Evolutionary conservation across 108 stramenopile species (phyloP).

Genomic region (Nannochloropsis gaditana): DNA sequence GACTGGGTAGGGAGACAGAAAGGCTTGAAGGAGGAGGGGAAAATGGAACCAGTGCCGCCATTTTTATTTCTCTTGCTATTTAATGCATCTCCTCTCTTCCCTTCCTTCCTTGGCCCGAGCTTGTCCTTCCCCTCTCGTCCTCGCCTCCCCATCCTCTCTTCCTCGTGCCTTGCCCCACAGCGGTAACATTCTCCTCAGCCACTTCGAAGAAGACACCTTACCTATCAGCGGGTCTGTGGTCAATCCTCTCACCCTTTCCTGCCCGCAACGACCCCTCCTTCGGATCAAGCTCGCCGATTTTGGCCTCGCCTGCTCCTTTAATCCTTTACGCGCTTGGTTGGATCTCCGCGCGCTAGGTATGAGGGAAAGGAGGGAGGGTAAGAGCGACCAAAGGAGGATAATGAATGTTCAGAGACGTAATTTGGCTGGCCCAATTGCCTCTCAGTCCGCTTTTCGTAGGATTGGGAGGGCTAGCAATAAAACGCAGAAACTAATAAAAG

Average conservation of each 20-base stretch:
- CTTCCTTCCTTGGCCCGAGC: background rate
- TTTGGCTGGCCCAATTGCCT: too few relatives aligned
- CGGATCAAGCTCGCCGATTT: background rate
- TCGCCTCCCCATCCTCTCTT: background rate
- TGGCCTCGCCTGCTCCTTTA: background rate
- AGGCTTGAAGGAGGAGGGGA: background rate
- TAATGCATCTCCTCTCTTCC: background rate
- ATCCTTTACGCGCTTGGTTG: background rate
- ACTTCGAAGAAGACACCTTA: background rate
- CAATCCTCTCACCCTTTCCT: background rate
- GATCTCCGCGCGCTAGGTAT: background rate
- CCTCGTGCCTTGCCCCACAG: background rate
- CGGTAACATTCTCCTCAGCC: background rate
- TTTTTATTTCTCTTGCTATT: background rate
- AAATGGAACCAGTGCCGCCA: background rate
- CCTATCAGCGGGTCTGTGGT: background rate
- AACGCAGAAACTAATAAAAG: too few relatives aligned
- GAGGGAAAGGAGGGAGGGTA: background rate
- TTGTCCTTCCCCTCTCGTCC: background rate
- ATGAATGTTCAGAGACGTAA: too few relatives aligned
- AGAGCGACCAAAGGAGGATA: background rate
- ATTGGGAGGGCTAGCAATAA: too few relatives aligned
- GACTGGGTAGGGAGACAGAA: background rate
- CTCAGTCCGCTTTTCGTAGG: too few relatives aligned
- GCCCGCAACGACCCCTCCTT: background rate